Evolutionary conservation across 176 grass and related monocot genomes (phyloP).

Genomic region (Oryza rufipogon): DNA sequence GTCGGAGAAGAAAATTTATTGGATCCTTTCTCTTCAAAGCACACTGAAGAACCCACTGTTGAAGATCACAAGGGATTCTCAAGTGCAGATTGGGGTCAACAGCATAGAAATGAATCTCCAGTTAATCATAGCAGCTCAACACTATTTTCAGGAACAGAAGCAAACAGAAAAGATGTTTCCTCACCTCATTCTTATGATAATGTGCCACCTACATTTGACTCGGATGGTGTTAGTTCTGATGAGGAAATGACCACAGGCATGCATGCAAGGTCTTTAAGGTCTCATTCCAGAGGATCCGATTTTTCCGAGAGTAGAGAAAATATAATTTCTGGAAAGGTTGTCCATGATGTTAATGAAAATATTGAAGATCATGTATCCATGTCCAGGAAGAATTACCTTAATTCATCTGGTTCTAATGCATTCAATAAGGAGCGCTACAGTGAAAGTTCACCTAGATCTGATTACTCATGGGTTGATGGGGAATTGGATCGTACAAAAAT

Average conservation of each 20-base stretch:
- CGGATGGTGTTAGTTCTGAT: constrained; percentile 68
- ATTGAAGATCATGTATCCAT: constrained; percentile 42
- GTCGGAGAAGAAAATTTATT: constrained; percentile 64
- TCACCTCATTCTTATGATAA: constrained; percentile 47
- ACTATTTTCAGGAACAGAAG: constrained; percentile 49
- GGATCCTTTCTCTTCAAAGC: constrained; percentile 56
- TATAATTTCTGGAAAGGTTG: constrained; percentile 33
- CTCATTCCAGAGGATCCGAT: constrained; percentile 35
- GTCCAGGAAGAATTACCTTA: constrained; percentile 36
- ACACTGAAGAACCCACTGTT: constrained; percentile 46
- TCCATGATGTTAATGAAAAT: constrained; percentile 29
- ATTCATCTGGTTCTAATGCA: constrained; percentile 40
- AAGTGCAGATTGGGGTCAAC: constrained; percentile 42
- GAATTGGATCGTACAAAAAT: constrained; percentile 28
- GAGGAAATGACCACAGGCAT: constrained; percentile 41
- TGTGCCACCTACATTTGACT: constrained; percentile 71
- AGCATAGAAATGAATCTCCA: constrained; percentile 50
- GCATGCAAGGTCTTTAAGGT: constrained; percentile 27
- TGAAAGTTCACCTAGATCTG: constrained; percentile 32
- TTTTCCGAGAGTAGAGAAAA: constrained; percentile 31
- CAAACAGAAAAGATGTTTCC: constrained; percentile 38
- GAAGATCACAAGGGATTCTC: constrained; percentile 36
- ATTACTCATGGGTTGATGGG: constrained; percentile 26
- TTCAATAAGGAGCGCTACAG: constrained; percentile 28
- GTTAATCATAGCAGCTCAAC: constrained; percentile 42